phyloP scores from a whole-genome alignment of 148 eudicot genomes.

The Arbutus unedo region DNA sequence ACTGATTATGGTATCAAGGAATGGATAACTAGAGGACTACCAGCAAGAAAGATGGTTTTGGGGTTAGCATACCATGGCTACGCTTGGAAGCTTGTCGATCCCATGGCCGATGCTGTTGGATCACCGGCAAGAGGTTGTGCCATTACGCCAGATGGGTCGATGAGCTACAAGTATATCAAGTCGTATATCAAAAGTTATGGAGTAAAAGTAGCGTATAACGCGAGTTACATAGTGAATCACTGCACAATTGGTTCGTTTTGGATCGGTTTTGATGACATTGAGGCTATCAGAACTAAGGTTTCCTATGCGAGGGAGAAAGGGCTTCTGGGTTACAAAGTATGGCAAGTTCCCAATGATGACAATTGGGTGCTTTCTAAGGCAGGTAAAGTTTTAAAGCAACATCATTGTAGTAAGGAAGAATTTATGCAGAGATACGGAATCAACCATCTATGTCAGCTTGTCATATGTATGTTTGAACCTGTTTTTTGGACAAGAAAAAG shows the following conservation, averaged over 20 bases:
- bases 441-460: background rate
- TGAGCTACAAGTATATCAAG: conserved; percentile 30
- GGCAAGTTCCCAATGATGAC: conserved; percentile 35
- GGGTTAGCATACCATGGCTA: conserved; percentile 41
- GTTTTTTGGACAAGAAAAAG: background rate
- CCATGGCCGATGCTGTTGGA: conserved; percentile 20
- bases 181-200: conserved; percentile 14
- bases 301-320: conserved; percentile 42
- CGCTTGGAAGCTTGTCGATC: conserved; percentile 34
- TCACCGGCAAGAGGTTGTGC: conserved; percentile 35
- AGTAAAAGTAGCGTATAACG: conserved; percentile 23
- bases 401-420: too few species aligned
- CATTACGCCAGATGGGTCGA: conserved; percentile 29
- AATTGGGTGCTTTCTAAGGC: conserved; percentile 41
- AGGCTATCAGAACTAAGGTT: conserved; percentile 43
- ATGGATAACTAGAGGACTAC: conserved; percentile 38
- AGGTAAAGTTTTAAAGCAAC: conserved; percentile 18
- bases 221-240: conserved; percentile 35
- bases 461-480: background rate
- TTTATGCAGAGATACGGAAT: too few species aligned
- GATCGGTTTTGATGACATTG: conserved; percentile 47
- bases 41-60: conserved; percentile 28
- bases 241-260: conserved; percentile 29
- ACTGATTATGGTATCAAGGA: conserved; percentile 36
- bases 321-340: conserved; percentile 39